These are phyloP conservation scores for Rhodofomes roseus DNA, from an alignment of 1,284 basidiomycete genomes.

Conservation along the genomic window DNA sequence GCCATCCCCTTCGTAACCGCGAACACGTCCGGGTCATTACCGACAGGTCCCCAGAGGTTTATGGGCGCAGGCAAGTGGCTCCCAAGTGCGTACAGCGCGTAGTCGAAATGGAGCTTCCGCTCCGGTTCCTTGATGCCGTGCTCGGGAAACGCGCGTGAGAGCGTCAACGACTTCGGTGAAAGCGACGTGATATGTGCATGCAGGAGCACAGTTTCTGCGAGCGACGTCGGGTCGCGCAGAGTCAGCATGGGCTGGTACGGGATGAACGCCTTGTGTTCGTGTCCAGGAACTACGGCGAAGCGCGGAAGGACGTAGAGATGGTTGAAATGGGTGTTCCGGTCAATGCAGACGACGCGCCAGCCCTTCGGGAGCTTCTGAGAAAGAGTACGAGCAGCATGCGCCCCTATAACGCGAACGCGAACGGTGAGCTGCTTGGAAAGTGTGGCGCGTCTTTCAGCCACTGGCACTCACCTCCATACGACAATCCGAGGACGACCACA, in stretches of 20 bases:
- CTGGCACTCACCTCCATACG: slow-evolving; percentile 49
- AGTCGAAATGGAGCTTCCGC: slow-evolving; percentile 42
- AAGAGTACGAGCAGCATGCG: slow-evolving; percentile 54
- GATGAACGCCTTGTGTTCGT: slow-evolving; percentile 74
- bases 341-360: slow-evolving; percentile 69
- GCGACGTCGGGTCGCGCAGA: slow-evolving; percentile 8
- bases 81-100: slow-evolving; percentile 55
- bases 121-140: slow-evolving; percentile 29
- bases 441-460: background rate
- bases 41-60: slow-evolving; percentile 44
- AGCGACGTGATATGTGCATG: slow-evolving; percentile 48
- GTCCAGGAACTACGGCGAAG: slow-evolving; percentile 58
- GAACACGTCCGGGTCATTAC: slow-evolving; percentile 11
- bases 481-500: slow-evolving; percentile 56
- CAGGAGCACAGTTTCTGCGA: slow-evolving; percentile 27
- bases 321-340: slow-evolving; percentile 48
- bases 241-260: slow-evolving; percentile 53
- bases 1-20: background rate
- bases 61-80: slow-evolving; percentile 54
- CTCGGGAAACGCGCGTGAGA: slow-evolving; percentile 45
- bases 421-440: background rate
- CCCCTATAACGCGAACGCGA: slow-evolving; percentile 27
- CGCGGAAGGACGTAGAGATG: slow-evolving; percentile 63
- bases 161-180: slow-evolving; percentile 39
- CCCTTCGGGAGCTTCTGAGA: slow-evolving; percentile 50